Evolutionary conservation across 2,329 filamentous ascomycete species (phyloP), one percentile per base, ranked within the genome.

Genomic region (Aspergillus sp.): DNA sequence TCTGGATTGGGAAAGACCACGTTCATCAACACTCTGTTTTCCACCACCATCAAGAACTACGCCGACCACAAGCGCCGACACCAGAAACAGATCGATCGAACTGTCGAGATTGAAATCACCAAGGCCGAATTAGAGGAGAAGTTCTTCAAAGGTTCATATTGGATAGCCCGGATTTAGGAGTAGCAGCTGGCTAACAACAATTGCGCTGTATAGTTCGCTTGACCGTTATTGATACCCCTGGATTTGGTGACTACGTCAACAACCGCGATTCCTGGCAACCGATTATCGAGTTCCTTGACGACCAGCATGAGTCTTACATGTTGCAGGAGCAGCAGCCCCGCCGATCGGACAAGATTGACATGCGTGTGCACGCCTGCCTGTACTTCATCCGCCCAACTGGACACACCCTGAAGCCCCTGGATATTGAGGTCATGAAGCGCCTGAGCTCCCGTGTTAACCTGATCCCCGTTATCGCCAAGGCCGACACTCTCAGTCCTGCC

Each of bases 241-340:
- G 95, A 69, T 99, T 99, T 74, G 95, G 95, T 78, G 95, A 99
- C 86, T 99, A 99, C 76, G 95, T 99, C 77, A 99, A 99, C 89
- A 99, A 99, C 87, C 90, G 93, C 74, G 95, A 99, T 80, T 98
- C 95, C 63, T 99, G 95, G 95, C 96, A 96, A 86, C 95, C 95
- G 76, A 98, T 99, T 76, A 98, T 99, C 79, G 95, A 99, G 81
- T 99, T 99, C 84, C 85, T 99, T 72, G 95, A 99, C 80, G 95
- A 99, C 81, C 95, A 99, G 85, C 96, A 99, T 79, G 95, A 99
- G 84, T 99, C 95, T 39, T 99, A 99, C 81, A 99, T 99, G 95
- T 86, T 99, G 76, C 95, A 99, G 84, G 95, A 99, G 87, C 95
- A 99, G 81, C 95, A 99, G 82, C 95, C 96, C 69, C 91, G 91